These are phyloP conservation scores for Brassica balearica DNA, from an alignment of 441 rosid species.

Conservation along the genomic window DNA sequence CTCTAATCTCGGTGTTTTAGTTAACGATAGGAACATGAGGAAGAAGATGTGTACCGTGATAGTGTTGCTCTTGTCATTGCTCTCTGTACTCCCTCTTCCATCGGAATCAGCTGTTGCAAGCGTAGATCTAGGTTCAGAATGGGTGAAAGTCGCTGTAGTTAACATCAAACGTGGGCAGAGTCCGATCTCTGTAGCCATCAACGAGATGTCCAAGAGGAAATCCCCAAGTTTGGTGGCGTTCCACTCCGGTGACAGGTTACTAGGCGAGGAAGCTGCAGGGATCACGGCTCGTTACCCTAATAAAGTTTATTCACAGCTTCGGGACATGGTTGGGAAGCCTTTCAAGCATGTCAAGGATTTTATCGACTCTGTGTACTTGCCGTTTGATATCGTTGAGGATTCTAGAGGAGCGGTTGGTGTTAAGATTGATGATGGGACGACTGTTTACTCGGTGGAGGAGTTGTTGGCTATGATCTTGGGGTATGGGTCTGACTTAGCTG, in stretches of 20 bases:
- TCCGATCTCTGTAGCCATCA: conserved; percentile 90
- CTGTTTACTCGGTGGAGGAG: conserved; percentile 81
- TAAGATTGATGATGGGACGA: conserved; percentile 58
- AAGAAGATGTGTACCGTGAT: conserved; percentile 44
- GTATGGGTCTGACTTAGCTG: conserved; percentile 73
- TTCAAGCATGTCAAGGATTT: conserved; percentile 61
- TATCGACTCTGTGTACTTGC: conserved; percentile 73
- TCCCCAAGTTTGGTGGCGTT: conserved; percentile 89
- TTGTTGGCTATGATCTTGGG: conserved; percentile 82
- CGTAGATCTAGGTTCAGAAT: conserved; percentile 98
- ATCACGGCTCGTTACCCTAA: conserved; percentile 86
- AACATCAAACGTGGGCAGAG: conserved; percentile 85
- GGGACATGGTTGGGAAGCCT: conserved; percentile 87
- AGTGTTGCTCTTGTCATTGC: conserved; percentile 50
- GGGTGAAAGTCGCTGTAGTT: conserved; percentile 93
- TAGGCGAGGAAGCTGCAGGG: conserved; percentile 96
- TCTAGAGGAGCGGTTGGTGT: conserved; percentile 75
- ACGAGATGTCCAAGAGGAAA: conserved; percentile 98
- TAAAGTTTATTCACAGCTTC: conserved; percentile 75
- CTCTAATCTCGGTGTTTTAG: conserved; percentile 23
- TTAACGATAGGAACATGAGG: conserved; percentile 46
- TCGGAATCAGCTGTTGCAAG: conserved; percentile 85
- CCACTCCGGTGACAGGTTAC: conserved; percentile 72
- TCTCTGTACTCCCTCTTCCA: conserved; percentile 47
- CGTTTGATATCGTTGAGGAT: conserved; percentile 73